Percentiles rank a stretch among this genome's conserved stretches.
Evolutionary conservation across 75 land plant genomes (phyloP).

Genomic region (Selaginella tamariscina): DNA sequence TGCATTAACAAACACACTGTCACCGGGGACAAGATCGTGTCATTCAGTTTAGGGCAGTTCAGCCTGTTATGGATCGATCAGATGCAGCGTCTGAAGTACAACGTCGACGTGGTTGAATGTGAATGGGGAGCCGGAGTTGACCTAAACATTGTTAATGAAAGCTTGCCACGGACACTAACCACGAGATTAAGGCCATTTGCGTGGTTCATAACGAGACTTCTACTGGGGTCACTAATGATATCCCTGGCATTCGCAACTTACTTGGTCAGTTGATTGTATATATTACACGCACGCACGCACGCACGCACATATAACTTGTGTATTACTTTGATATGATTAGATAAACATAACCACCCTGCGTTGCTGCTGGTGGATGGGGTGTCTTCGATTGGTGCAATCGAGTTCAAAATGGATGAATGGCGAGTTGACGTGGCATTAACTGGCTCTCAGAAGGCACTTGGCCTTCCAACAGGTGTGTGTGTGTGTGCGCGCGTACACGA

Average conservation of each 20-base stretch:
- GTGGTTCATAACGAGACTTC: constrained; percentile 95
- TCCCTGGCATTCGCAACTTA: constrained; percentile 48
- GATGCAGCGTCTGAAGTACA: constrained; percentile 69
- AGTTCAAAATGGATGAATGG: constrained; percentile 97
- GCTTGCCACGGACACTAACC: constrained; percentile 45
- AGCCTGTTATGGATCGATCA: constrained; percentile 94
- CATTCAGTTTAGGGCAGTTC: constrained; percentile 80
- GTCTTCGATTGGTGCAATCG: constrained; percentile 82
- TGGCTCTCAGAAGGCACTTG: constrained; percentile 91
- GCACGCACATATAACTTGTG: too few species aligned
- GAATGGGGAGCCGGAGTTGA: constrained; percentile 84
- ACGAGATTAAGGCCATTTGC: constrained; percentile 75
- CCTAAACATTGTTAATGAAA: constrained; percentile 50
- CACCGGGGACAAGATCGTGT: constrained; percentile 74
- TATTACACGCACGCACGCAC: too few species aligned
- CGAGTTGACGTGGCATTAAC: constrained; percentile 84
- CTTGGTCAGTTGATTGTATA: constrained; percentile 38
- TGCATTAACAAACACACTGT: constrained; percentile 80
- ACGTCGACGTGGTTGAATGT: constrained; percentile 80
- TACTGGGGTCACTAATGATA: constrained; percentile 87
- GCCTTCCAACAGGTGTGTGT: constrained; percentile 81
- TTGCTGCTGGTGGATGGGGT: constrained; percentile 81
- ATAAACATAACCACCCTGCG: constrained; percentile 43
- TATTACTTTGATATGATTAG: not conserved
- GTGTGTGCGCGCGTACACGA: too few species aligned